These are phyloP conservation scores for Fusarium palustre DNA, from an alignment of 2,329 filamentous ascomycete genomes.

Conservation along the genomic window DNA sequence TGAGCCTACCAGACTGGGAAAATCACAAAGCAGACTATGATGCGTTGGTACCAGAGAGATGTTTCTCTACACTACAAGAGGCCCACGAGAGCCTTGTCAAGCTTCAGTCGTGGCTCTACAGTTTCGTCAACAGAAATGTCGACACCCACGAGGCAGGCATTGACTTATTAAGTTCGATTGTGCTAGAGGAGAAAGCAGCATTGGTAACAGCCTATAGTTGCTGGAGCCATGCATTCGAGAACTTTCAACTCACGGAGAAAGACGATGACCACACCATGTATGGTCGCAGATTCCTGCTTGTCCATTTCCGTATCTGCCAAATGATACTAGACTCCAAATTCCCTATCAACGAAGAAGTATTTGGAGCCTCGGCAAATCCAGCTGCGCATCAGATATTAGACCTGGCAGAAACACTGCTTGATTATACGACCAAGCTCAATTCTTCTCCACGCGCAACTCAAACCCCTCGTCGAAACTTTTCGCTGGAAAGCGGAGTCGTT, in stretches of 20 bases:
- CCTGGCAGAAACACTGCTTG: slow-evolving; percentile 14
- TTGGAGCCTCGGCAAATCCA: slow-evolving; percentile 18
- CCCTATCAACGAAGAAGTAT: slow-evolving; percentile 10
- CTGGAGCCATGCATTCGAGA: slow-evolving; percentile 9
- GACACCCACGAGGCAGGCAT: not conserved
- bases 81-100: slow-evolving; percentile 23
- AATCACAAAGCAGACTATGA: not conserved
- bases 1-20: not conserved
- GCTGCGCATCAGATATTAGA: slow-evolving; percentile 12
- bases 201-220: not conserved
- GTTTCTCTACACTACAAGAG: not conserved
- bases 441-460: slow-evolving; percentile 9
- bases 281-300: slow-evolving; percentile 3
- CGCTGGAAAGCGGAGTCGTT: slow-evolving; percentile 33
- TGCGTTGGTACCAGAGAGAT: no score
- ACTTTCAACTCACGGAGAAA: not conserved
- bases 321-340: slow-evolving; percentile 31
- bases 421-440: slow-evolving; percentile 1
- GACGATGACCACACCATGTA: not conserved
- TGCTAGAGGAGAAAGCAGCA: slow-evolving; percentile 14
- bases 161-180: not conserved
- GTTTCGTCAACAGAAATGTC: slow-evolving; percentile 6
- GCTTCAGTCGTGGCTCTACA: slow-evolving; percentile 32
- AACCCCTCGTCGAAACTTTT: slow-evolving; percentile 28
- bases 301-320: slow-evolving; percentile 17